Evolutionary conservation across 139 green algal genomes (phyloP).

Genomic region (Zygnema circumcarinatum): DNA sequence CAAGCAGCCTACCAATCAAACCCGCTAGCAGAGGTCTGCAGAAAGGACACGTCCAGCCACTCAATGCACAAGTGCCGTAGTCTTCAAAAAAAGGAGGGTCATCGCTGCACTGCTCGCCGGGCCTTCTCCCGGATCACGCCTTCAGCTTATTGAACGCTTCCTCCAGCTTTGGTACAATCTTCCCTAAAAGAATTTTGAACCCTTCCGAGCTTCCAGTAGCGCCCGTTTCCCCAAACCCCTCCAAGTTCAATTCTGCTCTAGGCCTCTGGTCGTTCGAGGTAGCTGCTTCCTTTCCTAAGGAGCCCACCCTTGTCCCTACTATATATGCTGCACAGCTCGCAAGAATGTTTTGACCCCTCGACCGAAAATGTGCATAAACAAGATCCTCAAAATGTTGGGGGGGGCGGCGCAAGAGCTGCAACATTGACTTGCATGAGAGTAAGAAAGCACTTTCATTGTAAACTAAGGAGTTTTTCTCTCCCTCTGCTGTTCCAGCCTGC

Average conservation of each 20-base stretch:
- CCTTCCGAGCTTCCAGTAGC: slow-evolving; percentile 15
- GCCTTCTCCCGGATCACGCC: neutral
- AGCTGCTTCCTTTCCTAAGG: neutral
- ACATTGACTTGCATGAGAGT: slow-evolving; percentile 58
- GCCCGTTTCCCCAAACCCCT: slow-evolving; percentile 8
- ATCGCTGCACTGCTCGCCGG: neutral
- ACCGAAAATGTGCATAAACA: slow-evolving; percentile 7
- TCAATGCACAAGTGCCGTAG: slow-evolving; percentile 4
- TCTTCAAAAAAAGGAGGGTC: neutral
- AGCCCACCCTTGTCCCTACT: neutral
- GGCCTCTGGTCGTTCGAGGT: neutral
- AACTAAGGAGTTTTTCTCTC: slow-evolving; percentile 60
- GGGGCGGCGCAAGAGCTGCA: slow-evolving; percentile 58
- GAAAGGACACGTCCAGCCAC: neutral
- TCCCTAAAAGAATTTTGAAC: slow-evolving; percentile 49
- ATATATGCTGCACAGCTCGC: neutral
- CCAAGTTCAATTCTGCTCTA: neutral
- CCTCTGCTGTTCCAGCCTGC: slow-evolving; percentile 47
- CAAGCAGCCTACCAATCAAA: neutral
- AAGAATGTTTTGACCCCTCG: neutral
- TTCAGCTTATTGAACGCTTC: slow-evolving; percentile 9
- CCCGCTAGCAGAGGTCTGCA: neutral
- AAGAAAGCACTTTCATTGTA: slow-evolving; percentile 70
- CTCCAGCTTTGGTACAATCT: slow-evolving; percentile 26
- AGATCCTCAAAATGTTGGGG: slow-evolving; percentile 34